A percentile compares a stretch with the other conserved stretches of the same genome.
These are phyloP conservation scores for Macrocybe gigantea DNA, from an alignment of 768 basidiomycete species.

Conservation along the genomic window DNA sequence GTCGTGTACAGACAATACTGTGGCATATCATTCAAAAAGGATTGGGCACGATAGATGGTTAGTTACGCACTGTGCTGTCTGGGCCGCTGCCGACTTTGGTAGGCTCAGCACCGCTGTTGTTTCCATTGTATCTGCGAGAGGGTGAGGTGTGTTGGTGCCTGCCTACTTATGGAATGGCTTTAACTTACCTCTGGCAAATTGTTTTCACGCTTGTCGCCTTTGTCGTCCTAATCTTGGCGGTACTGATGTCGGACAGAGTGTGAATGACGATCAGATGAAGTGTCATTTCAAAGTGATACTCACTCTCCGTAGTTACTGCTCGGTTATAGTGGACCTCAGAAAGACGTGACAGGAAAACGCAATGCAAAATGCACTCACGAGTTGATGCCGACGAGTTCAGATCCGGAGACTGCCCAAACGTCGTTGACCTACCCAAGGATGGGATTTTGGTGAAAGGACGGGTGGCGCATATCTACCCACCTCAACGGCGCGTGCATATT, in stretches of 20 bases:
- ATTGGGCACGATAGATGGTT: not conserved
- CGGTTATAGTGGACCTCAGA: not conserved
- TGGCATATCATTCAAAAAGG: not conserved
- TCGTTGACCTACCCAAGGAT: conserved; percentile 19
- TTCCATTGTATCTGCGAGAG: conserved; percentile 16
- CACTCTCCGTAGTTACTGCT: conserved; percentile 31
- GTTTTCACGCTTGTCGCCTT: conserved; percentile 21
- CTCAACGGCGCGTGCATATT: conserved; percentile 20
- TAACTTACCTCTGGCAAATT: conserved; percentile 21
- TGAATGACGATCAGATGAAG: not conserved
- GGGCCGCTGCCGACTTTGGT: conserved; percentile 21
- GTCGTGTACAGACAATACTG: conserved; percentile 22
- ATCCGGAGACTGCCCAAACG: conserved; percentile 26
- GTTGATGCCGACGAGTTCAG: conserved; percentile 25
- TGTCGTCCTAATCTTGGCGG: conserved; percentile 26
- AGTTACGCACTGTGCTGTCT: conserved; percentile 21
- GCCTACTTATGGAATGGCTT: not conserved
- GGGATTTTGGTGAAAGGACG: not conserved
- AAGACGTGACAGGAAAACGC: not conserved
- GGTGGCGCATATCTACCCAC: not conserved
- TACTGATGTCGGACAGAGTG: conserved; percentile 9
- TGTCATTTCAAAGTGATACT: conserved; percentile 5
- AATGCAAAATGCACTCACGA: conserved; percentile 14
- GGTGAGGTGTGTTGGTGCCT: not conserved
- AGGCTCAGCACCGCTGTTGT: conserved; percentile 24